Evolutionary conservation across 2,329 filamentous ascomycete species (phyloP), one percentile per base, ranked within the genome.

Genomic region (Cladosporium sp.): DNA sequence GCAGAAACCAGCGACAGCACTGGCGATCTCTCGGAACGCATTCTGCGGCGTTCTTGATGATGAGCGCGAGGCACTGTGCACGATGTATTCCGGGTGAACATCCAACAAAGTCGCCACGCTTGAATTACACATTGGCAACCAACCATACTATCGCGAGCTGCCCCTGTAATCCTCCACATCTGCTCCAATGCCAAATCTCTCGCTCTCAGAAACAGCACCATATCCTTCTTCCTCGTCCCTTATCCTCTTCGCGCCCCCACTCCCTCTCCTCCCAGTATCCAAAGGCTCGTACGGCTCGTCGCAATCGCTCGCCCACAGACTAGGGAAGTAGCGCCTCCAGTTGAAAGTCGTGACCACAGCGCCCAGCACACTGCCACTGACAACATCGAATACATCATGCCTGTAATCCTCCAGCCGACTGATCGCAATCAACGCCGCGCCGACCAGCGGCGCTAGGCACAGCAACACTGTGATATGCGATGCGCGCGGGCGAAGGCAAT

Each of bases 381-480:
- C 84, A 5, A 89, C 86, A 74, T 89, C 87, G 65, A 84, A 88
- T 2, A 88, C 84, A 74, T 89, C 87, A 67, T 89, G 87, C 29
- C 87, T 78, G 72, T 89, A 89, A 70, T 89, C 87, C 66, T 86
- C 86, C 40, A 87, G 78, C n/a, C 87, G 80, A 5, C 84, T 86
- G 49, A 88, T 84, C 0, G 87, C 87, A 65, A 89, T 86, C 74
- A 89, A 72, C 1, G 83, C 77, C 3, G 87, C 87, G 50, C 82
- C 84, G 0, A 88, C 71, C 11, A 88, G 72, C 12, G 87, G 87
- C 3, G 81, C 76, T 1, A 88, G 75, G 3, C 84, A 83, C 10
- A 88, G 68, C 8, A 89, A 73, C 31, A 85, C 83, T 26, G 82
- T 79, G 2, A 81, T 80, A 18, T 89, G 79, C 67, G 87, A 86